Evolutionary conservation across 208 protist genomes (phyloP).

Genomic region (Crithidia sp.): DNA sequence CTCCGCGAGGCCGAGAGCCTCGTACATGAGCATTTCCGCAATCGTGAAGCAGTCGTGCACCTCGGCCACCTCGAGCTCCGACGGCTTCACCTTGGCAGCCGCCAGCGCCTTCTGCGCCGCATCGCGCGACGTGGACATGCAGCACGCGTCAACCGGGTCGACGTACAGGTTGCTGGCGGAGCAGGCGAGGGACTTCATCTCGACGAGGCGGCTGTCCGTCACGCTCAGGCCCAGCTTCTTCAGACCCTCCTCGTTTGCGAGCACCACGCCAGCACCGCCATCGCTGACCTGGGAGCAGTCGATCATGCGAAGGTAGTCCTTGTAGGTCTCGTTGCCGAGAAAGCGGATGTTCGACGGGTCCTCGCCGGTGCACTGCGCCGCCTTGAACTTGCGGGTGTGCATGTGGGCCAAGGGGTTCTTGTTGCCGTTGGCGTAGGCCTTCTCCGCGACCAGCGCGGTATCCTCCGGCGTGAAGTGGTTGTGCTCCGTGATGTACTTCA

Average conservation of each 20-base stretch:
- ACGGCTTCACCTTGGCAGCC: slow-evolving; percentile 60
- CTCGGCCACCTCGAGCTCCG: slow-evolving; percentile 81
- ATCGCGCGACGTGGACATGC: slow-evolving; percentile 72
- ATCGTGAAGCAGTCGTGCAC: slow-evolving; percentile 95
- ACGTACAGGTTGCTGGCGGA: slow-evolving; percentile 82
- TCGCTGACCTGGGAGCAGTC: slow-evolving; percentile 94
- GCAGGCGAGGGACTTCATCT: slow-evolving; percentile 70
- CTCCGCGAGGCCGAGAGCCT: slow-evolving; percentile 90
- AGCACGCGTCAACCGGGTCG: slow-evolving; percentile 66
- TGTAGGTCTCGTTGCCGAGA: slow-evolving; percentile 86
- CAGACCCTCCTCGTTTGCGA: slow-evolving; percentile 84
- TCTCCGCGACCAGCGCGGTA: slow-evolving; percentile 82
- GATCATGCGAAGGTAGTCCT: slow-evolving; percentile 75
- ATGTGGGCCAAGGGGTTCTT: slow-evolving; percentile 92
- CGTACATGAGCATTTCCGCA: slow-evolving; percentile 93
- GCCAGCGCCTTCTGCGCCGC: slow-evolving; percentile 82
- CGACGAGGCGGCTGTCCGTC: slow-evolving; percentile 69
- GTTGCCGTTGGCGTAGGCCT: slow-evolving; percentile 90
- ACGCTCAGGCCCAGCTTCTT: slow-evolving; percentile 71
- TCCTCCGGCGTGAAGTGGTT: slow-evolving; percentile 89
- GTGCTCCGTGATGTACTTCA: slow-evolving; percentile 77
- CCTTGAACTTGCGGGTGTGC: slow-evolving; percentile 69
- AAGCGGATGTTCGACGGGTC: slow-evolving; percentile 80
- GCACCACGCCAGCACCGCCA: slow-evolving; percentile 80
- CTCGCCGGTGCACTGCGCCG: slow-evolving; percentile 67